Evolutionary conservation across 2,329 filamentous ascomycete species (phyloP), one percentile per base, ranked within the genome.

Genomic region (Cyphellophora attinorum): DNA sequence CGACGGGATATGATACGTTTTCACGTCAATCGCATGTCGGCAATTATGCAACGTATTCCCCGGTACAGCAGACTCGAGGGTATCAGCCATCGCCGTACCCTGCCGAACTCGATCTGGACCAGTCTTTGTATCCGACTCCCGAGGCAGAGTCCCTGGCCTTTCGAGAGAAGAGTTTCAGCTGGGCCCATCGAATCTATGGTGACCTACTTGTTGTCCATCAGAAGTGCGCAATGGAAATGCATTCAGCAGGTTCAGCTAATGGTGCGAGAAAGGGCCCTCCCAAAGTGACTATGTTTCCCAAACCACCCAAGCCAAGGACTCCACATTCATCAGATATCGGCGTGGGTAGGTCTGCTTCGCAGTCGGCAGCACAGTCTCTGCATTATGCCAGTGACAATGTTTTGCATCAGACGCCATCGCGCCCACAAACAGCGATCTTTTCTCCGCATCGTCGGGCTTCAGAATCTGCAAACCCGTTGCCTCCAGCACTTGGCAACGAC

Each of bases 171-270:
- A 73, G 74, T 2, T 59, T 86, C 15, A 64, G 71, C 11, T 78
- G 76, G 60, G 82, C 81, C n/a, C 79, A 86, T 53, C 68, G 69
- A 45, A 72, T 79, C 19, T 88, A 88, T 55, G 65, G 81, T 31
- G 78, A 85, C 43, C 67, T 89, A 5, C 60, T 88, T 3, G 61
- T 74, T 6, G 75, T 74, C 44, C 63, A 83, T 5, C 75, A 81
- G 28, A 29, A 32, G 19, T 39, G 34, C 11, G 33, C 29, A 41
- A 68, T 74, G 34, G 65, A 60, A 23, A 57, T 58, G 40, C 58
- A 59, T 14, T 16, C 27, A 5, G 27, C 17, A 19, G 31, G 36
- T 12, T 76, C 64, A 41, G 49, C 45, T 39, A 54, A 44, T 36
- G 6, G 60, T 35, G 59, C 58, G 15, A 58, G 61, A 14, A 62